phyloP scores from a whole-genome alignment of 2,329 filamentous ascomycete genomes.

The Fusarium sp. region DNA sequence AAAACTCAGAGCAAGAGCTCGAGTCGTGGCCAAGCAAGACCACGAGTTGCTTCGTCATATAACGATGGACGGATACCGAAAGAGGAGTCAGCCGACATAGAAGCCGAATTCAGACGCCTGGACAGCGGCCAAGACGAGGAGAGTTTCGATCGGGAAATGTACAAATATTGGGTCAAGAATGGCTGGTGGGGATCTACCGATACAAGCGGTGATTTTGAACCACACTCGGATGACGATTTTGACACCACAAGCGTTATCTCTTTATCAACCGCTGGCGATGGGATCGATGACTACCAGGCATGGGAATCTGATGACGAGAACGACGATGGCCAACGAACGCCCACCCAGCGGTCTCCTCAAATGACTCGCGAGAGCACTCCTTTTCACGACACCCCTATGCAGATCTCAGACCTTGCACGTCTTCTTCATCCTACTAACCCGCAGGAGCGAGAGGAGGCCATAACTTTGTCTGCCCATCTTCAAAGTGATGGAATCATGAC shows the following conservation, averaged over 20 bases:
- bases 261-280: conserved; percentile 57
- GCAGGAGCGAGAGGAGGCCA: conserved; percentile 85
- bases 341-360: conserved; percentile 74
- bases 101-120: conserved; percentile 79
- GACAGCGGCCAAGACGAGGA: conserved; percentile 66
- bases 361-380: conserved; percentile 67
- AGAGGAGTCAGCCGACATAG: conserved; percentile 80
- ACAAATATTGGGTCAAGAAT: conserved; percentile 85
- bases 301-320: conserved; percentile 61
- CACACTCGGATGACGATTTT: conserved; percentile 68
- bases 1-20: conserved; percentile 37
- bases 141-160: conserved; percentile 79
- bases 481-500: conserved; percentile 80
- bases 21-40: conserved; percentile 28
- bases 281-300: conserved; percentile 62
- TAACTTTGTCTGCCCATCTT: conserved; percentile 84
- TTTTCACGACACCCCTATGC: conserved; percentile 71
- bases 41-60: conserved; percentile 13
- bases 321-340: conserved; percentile 74
- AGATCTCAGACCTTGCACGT: conserved; percentile 77
- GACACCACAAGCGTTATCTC: conserved; percentile 88
- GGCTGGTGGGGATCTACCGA: conserved; percentile 90
- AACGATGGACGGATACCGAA: conserved; percentile 67
- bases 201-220: conserved; percentile 81
- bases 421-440: conserved; percentile 84